Conservation (phyloP, 2,329 filamentous ascomycete genomes). For the Esteya vermicola region DNA sequence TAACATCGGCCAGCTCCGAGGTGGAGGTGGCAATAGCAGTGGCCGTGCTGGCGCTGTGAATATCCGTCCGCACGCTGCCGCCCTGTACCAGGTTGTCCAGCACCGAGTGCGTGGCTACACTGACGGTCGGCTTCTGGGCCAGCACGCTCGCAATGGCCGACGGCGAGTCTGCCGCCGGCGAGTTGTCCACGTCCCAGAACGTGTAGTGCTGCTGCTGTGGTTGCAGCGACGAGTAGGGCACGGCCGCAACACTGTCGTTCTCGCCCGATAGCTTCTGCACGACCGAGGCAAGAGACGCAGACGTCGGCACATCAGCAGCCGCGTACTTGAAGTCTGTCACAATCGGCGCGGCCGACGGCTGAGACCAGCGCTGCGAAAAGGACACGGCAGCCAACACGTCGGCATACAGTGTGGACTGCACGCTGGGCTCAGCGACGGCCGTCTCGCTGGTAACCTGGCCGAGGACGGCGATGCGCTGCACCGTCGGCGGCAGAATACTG, state of each 20-base stretch:
- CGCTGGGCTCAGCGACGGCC: conserved; percentile 57
- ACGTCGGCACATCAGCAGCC: conserved; percentile 44
- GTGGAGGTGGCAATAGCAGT: conserved; percentile 72
- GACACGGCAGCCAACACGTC: conserved; percentile 78
- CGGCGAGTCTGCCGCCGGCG: conserved; percentile 50
- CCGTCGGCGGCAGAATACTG: conserved; percentile 60
- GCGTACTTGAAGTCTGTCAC: conserved; percentile 86
- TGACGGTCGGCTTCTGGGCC: conserved; percentile 58
- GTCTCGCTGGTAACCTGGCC: conserved; percentile 70
- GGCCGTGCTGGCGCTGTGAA: conserved; percentile 50
- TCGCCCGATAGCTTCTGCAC: conserved; percentile 37
- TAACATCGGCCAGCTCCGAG: conserved; percentile 63
- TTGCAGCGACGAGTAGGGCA: conserved; percentile 23
- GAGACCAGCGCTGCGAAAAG: conserved; percentile 52
- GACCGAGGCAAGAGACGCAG: conserved; percentile 35
- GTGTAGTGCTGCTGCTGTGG: conserved; percentile 64
- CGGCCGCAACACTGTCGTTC: conserved; percentile 16
- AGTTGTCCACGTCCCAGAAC: conserved; percentile 85
- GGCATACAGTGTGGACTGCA: conserved; percentile 79
- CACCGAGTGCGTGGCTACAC: conserved; percentile 46
- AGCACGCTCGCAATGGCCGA: conserved; percentile 40
- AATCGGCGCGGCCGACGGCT: conserved; percentile 44
- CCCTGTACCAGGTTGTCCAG: conserved; percentile 57
- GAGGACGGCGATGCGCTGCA: conserved; percentile 66
- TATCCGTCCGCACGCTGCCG: conserved; percentile 69